Evolutionary conservation across 2,329 filamentous ascomycete species (phyloP).

Genomic region (Neofusicoccum laricinum): DNA sequence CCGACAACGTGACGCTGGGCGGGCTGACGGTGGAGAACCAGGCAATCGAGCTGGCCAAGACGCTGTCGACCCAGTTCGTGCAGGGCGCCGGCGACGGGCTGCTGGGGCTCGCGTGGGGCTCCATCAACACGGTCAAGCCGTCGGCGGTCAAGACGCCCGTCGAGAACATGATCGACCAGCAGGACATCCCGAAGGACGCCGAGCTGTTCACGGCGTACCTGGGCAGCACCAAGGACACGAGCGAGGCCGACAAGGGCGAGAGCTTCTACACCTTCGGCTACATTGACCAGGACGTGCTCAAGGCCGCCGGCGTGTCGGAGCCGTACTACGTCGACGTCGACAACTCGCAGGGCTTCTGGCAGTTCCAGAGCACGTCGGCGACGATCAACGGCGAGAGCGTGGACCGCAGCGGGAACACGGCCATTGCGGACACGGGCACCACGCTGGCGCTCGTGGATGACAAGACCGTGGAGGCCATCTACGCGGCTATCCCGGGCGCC

Average conservation of each 20-base stretch:
- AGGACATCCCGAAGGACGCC: constrained; percentile 51
- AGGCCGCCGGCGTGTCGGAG: constrained; percentile 51
- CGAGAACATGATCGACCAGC: constrained; percentile 64
- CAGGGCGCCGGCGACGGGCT: constrained; percentile 60
- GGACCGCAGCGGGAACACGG: constrained; percentile 55
- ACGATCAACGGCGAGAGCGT: constrained; percentile 57
- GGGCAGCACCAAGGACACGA: constrained; percentile 53
- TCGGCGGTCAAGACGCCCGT: constrained; percentile 59
- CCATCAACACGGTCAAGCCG: constrained; percentile 61
- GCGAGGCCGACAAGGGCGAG: constrained; percentile 43
- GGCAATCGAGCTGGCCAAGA: constrained; percentile 62
- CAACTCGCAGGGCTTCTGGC: constrained; percentile 66
- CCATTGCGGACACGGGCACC: constrained; percentile 71
- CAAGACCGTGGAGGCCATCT: constrained; percentile 58
- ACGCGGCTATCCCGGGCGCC: constrained; percentile 61
- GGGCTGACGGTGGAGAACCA: constrained; percentile 61
- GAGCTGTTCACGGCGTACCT: constrained; percentile 65
- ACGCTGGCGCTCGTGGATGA: constrained; percentile 66
- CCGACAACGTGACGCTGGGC: constrained; percentile 61
- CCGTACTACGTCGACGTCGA: constrained; percentile 63
- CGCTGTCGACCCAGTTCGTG: constrained; percentile 58
- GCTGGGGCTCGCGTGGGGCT: constrained; percentile 63
- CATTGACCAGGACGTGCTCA: constrained; percentile 63
- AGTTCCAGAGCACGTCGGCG: constrained; percentile 57
- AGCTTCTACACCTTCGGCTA: constrained; percentile 73